A percentile compares a stretch with the other conserved stretches of the same genome.
Evolutionary conservation across 179 eudicot genomes (phyloP).

Genomic region (Drosera spatulata): DNA sequence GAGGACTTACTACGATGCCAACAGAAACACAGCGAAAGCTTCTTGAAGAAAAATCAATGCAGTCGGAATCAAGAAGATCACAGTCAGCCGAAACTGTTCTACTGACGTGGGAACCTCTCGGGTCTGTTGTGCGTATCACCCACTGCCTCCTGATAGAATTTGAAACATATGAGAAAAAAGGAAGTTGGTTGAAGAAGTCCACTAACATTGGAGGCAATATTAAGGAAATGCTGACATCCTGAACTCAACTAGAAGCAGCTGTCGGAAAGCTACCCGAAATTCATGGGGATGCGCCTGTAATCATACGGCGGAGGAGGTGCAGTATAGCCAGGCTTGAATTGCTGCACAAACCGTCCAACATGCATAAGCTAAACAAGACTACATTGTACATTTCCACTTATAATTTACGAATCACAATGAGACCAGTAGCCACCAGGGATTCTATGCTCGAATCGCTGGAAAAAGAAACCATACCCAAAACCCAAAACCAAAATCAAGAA

Average conservation of each 20-base stretch:
- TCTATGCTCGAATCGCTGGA: too few species aligned
- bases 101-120: constrained; percentile 33
- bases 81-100: constrained; percentile 25
- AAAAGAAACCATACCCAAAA: too few species aligned
- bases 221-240: too few species aligned
- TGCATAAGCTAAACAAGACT: neutral
- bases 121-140: constrained; percentile 45
- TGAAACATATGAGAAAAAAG: too few species aligned
- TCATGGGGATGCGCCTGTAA: constrained; percentile 46
- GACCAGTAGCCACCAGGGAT: too few species aligned
- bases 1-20: constrained; percentile 49
- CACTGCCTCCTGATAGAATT: constrained; percentile 55
- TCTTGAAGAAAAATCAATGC: constrained; percentile 61
- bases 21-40: constrained; percentile 47
- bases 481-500: too few species aligned
- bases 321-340: constrained; percentile 75
- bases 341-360: constrained; percentile 31
- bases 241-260: too few species aligned
- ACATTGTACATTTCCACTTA: neutral
- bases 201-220: too few species aligned
- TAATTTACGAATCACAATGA: too few species aligned
- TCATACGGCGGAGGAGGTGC: constrained; percentile 81
- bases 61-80: constrained; percentile 28
- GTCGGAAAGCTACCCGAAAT: constrained; percentile 41
- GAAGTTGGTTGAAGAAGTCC: too few species aligned